phyloP scores from a whole-genome alignment of 164 flowering plant species.

The Piper betle region DNA sequence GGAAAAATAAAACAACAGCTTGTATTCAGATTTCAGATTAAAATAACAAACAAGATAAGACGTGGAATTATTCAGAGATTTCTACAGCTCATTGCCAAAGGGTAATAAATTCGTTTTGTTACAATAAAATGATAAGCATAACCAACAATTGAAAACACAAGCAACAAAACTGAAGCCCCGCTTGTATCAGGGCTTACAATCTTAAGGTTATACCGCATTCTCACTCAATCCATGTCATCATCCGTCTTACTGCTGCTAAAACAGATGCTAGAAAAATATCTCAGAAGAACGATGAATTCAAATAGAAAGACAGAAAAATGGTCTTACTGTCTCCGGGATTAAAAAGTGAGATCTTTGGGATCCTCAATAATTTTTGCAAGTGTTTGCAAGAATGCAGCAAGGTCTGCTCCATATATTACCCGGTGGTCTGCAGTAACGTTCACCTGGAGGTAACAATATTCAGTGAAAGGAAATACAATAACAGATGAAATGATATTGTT shows the following conservation, averaged over 20 bases:
- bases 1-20: background rate
- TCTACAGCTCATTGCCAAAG: background rate
- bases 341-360: slow-evolving; percentile 79
- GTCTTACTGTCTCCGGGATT: slow-evolving; percentile 3
- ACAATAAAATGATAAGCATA: background rate
- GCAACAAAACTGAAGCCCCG: background rate
- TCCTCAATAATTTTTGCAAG: slow-evolving; percentile 79
- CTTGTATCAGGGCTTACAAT: background rate
- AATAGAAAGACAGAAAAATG: background rate
- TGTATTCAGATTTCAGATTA: background rate
- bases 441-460: slow-evolving; percentile 33
- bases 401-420: slow-evolving; percentile 86
- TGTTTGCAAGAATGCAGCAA: slow-evolving; percentile 88
- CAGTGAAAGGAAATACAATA: background rate
- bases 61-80: background rate
- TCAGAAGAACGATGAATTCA: background rate
- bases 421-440: slow-evolving; percentile 98
- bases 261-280: background rate
- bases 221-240: background rate
- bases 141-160: background rate
- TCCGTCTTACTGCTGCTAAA: background rate
- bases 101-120: background rate
- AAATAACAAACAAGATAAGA: background rate
- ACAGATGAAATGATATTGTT: background rate
- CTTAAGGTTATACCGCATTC: background rate